Conservation (phyloP, 1,139 yeast genomes). For the Candida sanyaensis region DNA sequence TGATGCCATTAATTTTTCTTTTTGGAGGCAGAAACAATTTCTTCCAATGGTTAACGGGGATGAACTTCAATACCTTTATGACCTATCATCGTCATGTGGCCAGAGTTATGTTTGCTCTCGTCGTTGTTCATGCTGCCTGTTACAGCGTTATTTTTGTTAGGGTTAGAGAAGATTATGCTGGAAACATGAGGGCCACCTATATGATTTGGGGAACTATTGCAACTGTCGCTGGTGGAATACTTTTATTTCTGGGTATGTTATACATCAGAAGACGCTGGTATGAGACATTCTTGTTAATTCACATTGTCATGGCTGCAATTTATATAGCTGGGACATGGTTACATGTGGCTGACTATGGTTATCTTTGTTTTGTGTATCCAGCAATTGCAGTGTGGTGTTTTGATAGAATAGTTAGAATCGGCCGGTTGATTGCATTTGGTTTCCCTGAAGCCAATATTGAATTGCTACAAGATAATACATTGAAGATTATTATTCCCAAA, state of each 20-base stretch:
- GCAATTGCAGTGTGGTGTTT: conserved; percentile 44
- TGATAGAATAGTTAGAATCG: conserved; percentile 42
- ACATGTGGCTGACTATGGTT: conserved; percentile 44
- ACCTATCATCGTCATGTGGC: conserved; percentile 42
- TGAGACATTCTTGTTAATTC: conserved; percentile 42
- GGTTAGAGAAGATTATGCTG: conserved; percentile 14
- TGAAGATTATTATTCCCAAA: conserved; percentile 41
- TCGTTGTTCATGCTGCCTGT: conserved; percentile 41
- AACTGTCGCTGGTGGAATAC: conserved; percentile 33
- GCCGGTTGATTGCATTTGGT: conserved; percentile 37
- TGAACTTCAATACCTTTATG: conserved; percentile 38
- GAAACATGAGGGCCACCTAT: conserved; percentile 20
- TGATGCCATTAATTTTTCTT: conserved; percentile 26
- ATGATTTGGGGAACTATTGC: conserved; percentile 35
- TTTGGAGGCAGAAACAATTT: conserved; percentile 35
- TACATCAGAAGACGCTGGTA: conserved; percentile 44
- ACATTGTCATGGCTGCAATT: conserved; percentile 41
- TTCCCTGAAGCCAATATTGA: conserved; percentile 36
- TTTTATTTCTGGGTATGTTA: conserved; percentile 39
- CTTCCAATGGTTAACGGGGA: conserved; percentile 42
- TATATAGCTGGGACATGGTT: conserved; percentile 45
- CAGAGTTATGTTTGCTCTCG: conserved; percentile 29
- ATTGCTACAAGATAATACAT: conserved; percentile 38
- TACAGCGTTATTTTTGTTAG: conserved; percentile 23
- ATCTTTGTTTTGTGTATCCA: conserved; percentile 39